phyloP scores from a whole-genome alignment of 768 basidiomycete genomes.

The Exsudoporus frostii region DNA sequence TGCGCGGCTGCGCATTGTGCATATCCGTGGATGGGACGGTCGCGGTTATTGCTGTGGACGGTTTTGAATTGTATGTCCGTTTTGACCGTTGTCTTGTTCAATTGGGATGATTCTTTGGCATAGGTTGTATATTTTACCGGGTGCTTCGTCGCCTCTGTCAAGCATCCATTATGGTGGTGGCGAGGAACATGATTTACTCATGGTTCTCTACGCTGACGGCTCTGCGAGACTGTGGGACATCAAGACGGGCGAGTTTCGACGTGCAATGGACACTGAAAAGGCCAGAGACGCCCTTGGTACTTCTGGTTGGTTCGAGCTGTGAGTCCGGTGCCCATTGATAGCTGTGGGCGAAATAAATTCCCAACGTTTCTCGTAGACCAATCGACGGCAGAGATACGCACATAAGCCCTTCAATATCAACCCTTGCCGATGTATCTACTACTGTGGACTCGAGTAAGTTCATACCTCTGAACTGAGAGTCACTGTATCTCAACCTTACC shows the following conservation, averaged over 20 bases:
- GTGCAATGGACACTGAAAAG: slow-evolving; percentile 75
- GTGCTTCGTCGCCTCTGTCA: slow-evolving; percentile 63
- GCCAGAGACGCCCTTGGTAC: slow-evolving; percentile 70
- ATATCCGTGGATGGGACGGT: slow-evolving; percentile 78
- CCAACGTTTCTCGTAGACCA: slow-evolving; percentile 10
- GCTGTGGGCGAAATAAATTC: background rate
- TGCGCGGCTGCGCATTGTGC: slow-evolving; percentile 70
- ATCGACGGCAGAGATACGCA: slow-evolving; percentile 28
- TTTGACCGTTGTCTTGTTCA: background rate
- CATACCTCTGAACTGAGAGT: slow-evolving; percentile 1
- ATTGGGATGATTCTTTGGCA: background rate
- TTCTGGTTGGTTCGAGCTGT: slow-evolving; percentile 78
- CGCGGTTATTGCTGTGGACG: slow-evolving; percentile 71
- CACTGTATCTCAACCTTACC: slow-evolving; percentile 22
- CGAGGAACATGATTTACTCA: slow-evolving; percentile 52
- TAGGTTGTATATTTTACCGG: slow-evolving; percentile 82
- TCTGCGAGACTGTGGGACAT: slow-evolving; percentile 87
- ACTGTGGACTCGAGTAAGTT: slow-evolving; percentile 26
- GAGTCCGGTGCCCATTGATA: slow-evolving; percentile 8
- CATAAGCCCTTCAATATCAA: slow-evolving; percentile 24
- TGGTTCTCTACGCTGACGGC: slow-evolving; percentile 73
- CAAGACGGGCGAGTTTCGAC: slow-evolving; percentile 76
- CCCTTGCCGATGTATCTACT: slow-evolving; percentile 16
- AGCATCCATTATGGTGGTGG: slow-evolving; percentile 58
- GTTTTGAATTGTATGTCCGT: slow-evolving; percentile 69